Base-by-base conservation (phyloP, 2,329 filamentous ascomycete species). In the Aspergillus clavatus region DNA sequence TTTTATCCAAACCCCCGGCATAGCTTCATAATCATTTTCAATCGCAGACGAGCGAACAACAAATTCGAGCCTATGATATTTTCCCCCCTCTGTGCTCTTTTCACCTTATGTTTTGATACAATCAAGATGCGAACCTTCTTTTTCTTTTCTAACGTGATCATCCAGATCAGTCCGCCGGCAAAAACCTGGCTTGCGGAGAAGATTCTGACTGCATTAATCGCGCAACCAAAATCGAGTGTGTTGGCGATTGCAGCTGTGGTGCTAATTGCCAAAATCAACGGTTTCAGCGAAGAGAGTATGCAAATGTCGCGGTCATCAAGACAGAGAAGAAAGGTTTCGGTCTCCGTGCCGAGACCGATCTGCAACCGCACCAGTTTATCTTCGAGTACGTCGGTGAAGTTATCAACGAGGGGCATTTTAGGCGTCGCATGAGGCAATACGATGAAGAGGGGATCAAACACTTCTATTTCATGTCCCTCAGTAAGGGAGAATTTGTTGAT, bases 381-480 rank as follows among this genome's bases (percentile, higher is more conserved):
- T 97, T 89, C 65, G 93, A 98, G 71, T 98, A 98, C 68, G 91
- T 98, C 58, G 93, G 93, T 58, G 93, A 98, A 70, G 93, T 97
- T 57, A 96, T 98, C 65, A 91, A 94, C 59, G 91, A 98, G 70
- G 79, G 81, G 23, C 86, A 86, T 8, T 97, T 97, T 63, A 86
- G 89, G 45, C 82, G 83, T 47, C 88, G 93, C 50, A 96, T 94
- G 83, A 74, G 89, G 29, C 86, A 94, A 61, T 98, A 98, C 69
- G 89, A 96, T 63, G 80, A 93, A 38, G 89, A 97, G 67, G 90
- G 90, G 50, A 96, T 98, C 77, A 95, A 94, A 68, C 93, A 98
- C 70, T 98, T 98, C 68, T 98, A 98, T 71, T 98, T 98, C 74
- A 98, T 98, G 93, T 97, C 93, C 22, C 82, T 98, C 51, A 95